Base-by-base conservation (phyloP, 768 basidiomycete species). In the Gloeostereum incarnatum region DNA sequence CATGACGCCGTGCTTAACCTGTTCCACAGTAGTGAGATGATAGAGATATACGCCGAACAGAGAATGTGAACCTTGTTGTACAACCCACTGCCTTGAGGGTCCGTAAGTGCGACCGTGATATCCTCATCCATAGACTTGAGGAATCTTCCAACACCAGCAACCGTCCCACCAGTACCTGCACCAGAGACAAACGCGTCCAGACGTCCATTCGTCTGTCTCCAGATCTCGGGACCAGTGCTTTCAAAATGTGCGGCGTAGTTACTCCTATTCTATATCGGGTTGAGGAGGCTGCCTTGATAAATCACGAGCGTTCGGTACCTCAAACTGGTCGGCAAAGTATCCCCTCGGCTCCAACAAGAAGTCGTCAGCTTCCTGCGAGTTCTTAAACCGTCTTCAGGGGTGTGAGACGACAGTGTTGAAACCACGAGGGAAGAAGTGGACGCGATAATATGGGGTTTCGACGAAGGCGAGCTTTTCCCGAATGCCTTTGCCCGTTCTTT, bases 261-360 rank as follows among this genome's bases (percentile, higher is more conserved):
- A 51, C 85, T 88, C 49, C 66, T 73, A 56, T 93, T 98, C 83
- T 89, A 37, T 16, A 39, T 6, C 24, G 22, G 24, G 23, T 31
- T 8, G 14, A 20, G 31, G 24, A 20, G 8, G 18, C 2, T 6
- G 9, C 27, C 19, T 38, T 18, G n/a, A 31, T n/a, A n/a, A 16
- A 40, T 38, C n/a, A 31, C 6, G 24, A 31, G 23, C 6, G 17
- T n/a, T 2, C 40, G 46, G 6, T 36, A 74, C 75, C 59, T 97
- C 94, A 42, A 99, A 98, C 59, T 99, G 96, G 55, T 99, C 91
- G 3, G 91, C 90, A 50, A 98, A 99, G 61, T 82, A 86, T 0
- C 92, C 94, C 45, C 86, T 66, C 3, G 86, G 83, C 49, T 69
- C 68, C 35, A 50, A 57, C 13, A 62, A 43, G 17, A 73, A 57